Evolutionary conservation across 768 basidiomycete genomes (phyloP).

Genomic region (Mrakia blollopis): DNA sequence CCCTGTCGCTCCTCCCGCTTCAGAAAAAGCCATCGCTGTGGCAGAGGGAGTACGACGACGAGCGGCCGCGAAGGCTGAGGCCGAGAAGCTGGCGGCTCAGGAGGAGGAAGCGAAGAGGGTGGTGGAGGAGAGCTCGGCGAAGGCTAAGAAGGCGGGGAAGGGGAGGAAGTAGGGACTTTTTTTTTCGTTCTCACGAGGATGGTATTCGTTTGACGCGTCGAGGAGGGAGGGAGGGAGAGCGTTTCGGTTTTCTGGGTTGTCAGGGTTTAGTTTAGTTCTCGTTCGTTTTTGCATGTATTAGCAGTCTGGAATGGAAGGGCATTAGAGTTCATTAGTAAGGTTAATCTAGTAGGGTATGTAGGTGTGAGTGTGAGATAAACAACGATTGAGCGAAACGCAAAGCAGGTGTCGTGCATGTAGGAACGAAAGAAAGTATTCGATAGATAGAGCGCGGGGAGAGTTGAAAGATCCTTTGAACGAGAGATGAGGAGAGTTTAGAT

Average conservation of each 20-base stretch:
- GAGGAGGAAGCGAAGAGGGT: conserved; percentile 2
- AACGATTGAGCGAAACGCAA: neutral
- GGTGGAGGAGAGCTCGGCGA: neutral
- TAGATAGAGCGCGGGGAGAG: neutral
- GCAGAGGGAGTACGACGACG: conserved; percentile 24
- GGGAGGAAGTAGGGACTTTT: neutral
- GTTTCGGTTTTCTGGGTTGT: neutral
- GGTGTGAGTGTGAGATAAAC: neutral
- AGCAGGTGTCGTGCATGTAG: neutral
- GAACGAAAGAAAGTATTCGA: neutral
- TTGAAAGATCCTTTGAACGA: neutral
- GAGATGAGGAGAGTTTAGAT: neutral
- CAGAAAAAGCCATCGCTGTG: conserved; percentile 21
- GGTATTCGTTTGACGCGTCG: neutral
- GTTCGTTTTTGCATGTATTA: neutral
- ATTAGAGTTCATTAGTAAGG: neutral
- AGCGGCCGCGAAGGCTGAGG: conserved; percentile 12
- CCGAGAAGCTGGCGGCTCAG: conserved; percentile 3
- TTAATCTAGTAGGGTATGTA: neutral
- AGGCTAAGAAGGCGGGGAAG: neutral
- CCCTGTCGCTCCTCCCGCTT: conserved; percentile 4
- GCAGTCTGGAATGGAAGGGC: neutral
- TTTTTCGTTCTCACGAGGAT: too few relatives aligned
- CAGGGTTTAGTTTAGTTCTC: neutral
- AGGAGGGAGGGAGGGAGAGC: neutral